Evolutionary conservation across 2,329 filamentous ascomycete genomes (phyloP).

Genomic region (Monilinia fructicola): DNA sequence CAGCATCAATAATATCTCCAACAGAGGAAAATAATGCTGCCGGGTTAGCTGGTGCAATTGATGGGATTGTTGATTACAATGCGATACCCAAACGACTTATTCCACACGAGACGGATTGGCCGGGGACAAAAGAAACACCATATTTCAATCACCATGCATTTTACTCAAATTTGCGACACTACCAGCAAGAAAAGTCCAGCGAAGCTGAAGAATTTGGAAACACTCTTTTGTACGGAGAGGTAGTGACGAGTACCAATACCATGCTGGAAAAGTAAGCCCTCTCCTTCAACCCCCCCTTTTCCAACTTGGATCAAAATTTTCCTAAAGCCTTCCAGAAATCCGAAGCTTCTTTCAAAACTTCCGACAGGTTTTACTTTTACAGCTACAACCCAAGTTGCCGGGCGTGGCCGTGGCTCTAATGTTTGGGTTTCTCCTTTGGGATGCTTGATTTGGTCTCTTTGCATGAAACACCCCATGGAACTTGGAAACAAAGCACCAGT

Average conservation of each 20-base stretch:
- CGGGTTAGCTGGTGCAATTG: slow-evolving; percentile 43
- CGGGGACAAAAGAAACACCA: slow-evolving; percentile 71
- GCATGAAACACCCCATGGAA: slow-evolving; percentile 78
- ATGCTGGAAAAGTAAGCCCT: slow-evolving; percentile 78
- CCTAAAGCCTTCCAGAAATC: slow-evolving; percentile 58
- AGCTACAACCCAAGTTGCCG: slow-evolving; percentile 85
- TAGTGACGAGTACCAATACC: slow-evolving; percentile 91
- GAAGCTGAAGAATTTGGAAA: slow-evolving; percentile 71
- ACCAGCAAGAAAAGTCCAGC: slow-evolving; percentile 55
- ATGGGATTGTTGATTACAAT: slow-evolving; percentile 72
- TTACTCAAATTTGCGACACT: slow-evolving; percentile 68
- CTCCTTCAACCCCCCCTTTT: background rate
- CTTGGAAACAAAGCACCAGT: slow-evolving; percentile 73
- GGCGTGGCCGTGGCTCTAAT: slow-evolving; percentile 83
- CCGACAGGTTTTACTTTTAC: slow-evolving; percentile 85
- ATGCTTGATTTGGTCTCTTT: slow-evolving; percentile 81
- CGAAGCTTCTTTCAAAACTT: slow-evolving; percentile 69
- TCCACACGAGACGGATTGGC: slow-evolving; percentile 66
- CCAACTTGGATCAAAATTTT: slow-evolving; percentile 7
- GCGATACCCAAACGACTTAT: slow-evolving; percentile 71
- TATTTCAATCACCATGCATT: slow-evolving; percentile 83
- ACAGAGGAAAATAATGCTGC: slow-evolving; percentile 40
- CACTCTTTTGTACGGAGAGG: slow-evolving; percentile 81
- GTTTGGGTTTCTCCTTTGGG: slow-evolving; percentile 93
- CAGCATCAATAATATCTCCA: slow-evolving; percentile 27